Evolutionary conservation across 805 yeast species (phyloP), one percentile per base, ranked within the genome.

Genomic region (Candida mattraensis): DNA sequence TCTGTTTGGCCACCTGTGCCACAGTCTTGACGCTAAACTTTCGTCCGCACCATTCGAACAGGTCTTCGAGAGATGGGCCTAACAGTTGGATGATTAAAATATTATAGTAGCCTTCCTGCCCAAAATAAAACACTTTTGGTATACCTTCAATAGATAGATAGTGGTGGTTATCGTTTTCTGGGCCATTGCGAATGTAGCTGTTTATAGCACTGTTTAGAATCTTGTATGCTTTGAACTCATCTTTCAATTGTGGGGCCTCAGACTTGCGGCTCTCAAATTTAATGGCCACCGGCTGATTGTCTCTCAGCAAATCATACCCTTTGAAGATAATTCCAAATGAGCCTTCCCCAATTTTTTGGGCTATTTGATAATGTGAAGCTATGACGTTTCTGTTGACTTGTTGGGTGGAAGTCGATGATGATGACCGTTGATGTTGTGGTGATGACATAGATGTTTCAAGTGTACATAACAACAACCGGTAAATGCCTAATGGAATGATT

Each of bases 31-130:
- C 74, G 26, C 80, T 70, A 49, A 84, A 85, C 45, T 74, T 72
- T 38, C 93, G 68, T 3, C 88, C 88, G 65, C 94, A 84, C 94
- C 94, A 84, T 57, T 84, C 94, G 63, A 84, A 84, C 51, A 84
- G 66, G 61, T 84, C 94, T 54, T 84, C 94, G 41, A 84, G 62
- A 2, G 91, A 83, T 1, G 94, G 93, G 3, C 94, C 99, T 42
- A 84, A 66, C 39, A 84, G 64, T 56, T 84, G 93, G 47, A 84
- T 82, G 20, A 84, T 84, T 44, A 84, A 64, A 29, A 84, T 82
- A 56, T 82, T 82, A 53, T 84, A 88, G 47, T 83, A 73, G 11
- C 94, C 93, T 56, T 84, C 93, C 58, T 84, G 93, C 12, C 93
- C 93, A 57, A 81, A 84, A 60, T 83, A 84, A 58, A 83, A 84